Evolutionary conservation across 805 yeast species (phyloP).

Genomic region (Saccharomycopsis sp.): DNA sequence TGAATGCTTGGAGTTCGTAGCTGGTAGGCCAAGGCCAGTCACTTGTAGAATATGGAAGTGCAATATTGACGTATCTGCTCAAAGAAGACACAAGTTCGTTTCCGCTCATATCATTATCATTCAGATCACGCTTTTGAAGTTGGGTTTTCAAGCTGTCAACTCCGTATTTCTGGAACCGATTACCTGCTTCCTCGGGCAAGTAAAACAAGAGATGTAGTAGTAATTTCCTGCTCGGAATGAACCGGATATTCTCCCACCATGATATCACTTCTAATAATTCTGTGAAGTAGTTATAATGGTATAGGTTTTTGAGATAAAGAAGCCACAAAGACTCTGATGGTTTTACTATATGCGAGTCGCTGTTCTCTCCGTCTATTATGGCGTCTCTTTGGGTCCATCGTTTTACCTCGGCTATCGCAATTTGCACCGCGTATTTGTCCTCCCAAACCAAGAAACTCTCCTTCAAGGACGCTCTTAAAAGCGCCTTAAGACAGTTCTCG

Average conservation of each 20-base stretch:
- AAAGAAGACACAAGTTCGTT: background rate
- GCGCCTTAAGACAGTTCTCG: slow-evolving; percentile 32
- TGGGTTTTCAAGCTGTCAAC: background rate
- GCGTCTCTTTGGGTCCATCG: slow-evolving; percentile 30
- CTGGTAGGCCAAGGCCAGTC: slow-evolving; percentile 22
- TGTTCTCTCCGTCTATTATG: slow-evolving; percentile 17
- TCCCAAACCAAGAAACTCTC: slow-evolving; percentile 38
- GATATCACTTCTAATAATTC: slow-evolving; percentile 46
- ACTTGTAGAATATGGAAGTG: slow-evolving; percentile 10
- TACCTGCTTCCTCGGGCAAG: slow-evolving; percentile 7
- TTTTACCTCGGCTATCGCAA: slow-evolving; percentile 53
- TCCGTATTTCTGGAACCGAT: slow-evolving; percentile 1
- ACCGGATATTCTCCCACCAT: slow-evolving; percentile 47
- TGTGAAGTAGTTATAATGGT: slow-evolving; percentile 38
- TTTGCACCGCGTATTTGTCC: slow-evolving; percentile 47
- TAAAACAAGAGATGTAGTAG: slow-evolving; percentile 25
- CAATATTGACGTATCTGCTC: slow-evolving; percentile 3
- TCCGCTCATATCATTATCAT: background rate
- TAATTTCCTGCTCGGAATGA: slow-evolving; percentile 36
- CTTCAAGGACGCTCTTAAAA: slow-evolving; percentile 43
- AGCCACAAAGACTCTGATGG: slow-evolving; percentile 47
- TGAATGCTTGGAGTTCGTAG: slow-evolving; percentile 10
- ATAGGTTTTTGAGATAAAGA: slow-evolving; percentile 45
- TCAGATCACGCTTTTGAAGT: background rate
- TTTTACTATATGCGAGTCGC: slow-evolving; percentile 29